Evolutionary conservation across 371 early-diverging fungal species (phyloP), one percentile per base, ranked within the genome.

Genomic region (Choanephora cucurbitarum): DNA sequence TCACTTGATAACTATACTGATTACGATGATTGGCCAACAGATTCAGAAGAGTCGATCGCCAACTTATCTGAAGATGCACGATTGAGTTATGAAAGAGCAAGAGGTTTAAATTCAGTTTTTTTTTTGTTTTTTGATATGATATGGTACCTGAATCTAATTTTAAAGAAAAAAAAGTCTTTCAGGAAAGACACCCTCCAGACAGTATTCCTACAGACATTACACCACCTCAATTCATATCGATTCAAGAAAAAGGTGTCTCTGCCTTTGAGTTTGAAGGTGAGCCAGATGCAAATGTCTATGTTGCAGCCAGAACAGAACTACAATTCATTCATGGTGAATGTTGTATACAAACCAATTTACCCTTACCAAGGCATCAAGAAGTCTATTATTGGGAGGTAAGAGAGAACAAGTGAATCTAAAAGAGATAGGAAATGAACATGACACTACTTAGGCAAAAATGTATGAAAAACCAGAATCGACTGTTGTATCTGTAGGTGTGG

Each of bases 201-300:
- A 78, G 81, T 44, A 64, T 85, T 28, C 77, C 82, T 22, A 86
- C 86, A 1, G 82, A 84, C 44, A 83, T 88, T 40, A 86, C 86
- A 5, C 68, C 78, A 42, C 79, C 85, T 6, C 87, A 86, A 52
- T 65, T 77, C 39, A 59, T 81, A 15, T 79, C 82, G n/a, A 91
- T 92, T 48, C 86, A 86, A 64, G 92, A 92, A 64, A 89, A 90
- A 69, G 92, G 92, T 48, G 91, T 92, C 2, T 84, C 84, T 28
- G 92, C 92, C 13, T 92, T 91, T 86, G 87, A 90, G 65, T 90
- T 92, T 74, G 88, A 83, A 46, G 80, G 86, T 44, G 84, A 89
- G 14, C 79, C 83, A 42, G 83, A 83, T 22, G 70, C 82, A 24
- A 85, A 84, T 54, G 76, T 80, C n/a, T 81, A 86, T 73, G 85